Evolutionary conservation across 1,284 basidiomycete species (phyloP).

Genomic region (Xerocomus minutiporus): DNA sequence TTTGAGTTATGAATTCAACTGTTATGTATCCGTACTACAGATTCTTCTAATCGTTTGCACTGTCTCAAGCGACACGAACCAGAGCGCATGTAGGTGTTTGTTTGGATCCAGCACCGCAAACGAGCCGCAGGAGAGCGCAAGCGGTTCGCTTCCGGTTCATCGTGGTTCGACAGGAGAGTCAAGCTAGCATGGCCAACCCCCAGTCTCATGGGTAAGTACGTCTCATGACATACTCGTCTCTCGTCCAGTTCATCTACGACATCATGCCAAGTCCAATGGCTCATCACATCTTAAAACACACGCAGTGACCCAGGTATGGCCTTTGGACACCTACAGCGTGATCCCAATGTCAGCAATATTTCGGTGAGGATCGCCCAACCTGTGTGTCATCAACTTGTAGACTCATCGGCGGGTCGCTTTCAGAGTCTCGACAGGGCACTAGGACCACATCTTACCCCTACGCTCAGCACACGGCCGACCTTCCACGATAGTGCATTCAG

Average conservation of each 20-base stretch:
- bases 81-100: constrained; percentile 23
- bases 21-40: constrained; percentile 22
- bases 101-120: constrained; percentile 20
- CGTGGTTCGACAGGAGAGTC: constrained; percentile 30
- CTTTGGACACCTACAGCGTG: constrained; percentile 35
- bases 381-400: not conserved
- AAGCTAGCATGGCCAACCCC: constrained; percentile 30
- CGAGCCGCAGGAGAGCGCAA: constrained; percentile 32
- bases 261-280: constrained; percentile 13
- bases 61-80: constrained; percentile 18
- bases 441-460: constrained; percentile 31
- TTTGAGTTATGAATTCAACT: constrained; percentile 18
- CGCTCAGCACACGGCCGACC: constrained; percentile 27
- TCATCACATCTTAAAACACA: constrained; percentile 8
- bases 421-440: constrained; percentile 36
- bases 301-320: constrained; percentile 30
- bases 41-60: constrained; percentile 16
- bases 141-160: constrained; percentile 35
- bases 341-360: constrained; percentile 33
- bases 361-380: constrained; percentile 22
- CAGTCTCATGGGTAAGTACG: constrained; percentile 34
- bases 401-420: constrained; percentile 6
- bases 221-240: constrained; percentile 7
- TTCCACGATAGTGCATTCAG: constrained; percentile 31
- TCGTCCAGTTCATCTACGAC: constrained; percentile 3